phyloP scores from a whole-genome alignment of 75 land plant species.

The Pinus taeda region DNA sequence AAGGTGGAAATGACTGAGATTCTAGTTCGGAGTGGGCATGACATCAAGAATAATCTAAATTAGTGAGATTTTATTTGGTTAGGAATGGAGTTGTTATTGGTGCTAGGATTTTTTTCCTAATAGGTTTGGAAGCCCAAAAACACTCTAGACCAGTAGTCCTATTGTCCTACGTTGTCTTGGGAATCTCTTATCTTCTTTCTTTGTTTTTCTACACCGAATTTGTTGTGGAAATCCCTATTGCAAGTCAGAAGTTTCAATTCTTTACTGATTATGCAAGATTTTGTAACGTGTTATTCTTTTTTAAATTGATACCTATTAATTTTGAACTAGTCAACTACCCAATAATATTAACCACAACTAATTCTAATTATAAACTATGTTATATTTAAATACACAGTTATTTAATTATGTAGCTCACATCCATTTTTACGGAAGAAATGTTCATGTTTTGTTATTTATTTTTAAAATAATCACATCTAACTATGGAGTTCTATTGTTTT shows the following conservation, averaged over 20 bases:
- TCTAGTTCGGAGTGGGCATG: conserved; percentile 42
- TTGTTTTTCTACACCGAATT: conserved; percentile 95
- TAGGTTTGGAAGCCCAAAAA: conserved; percentile 49
- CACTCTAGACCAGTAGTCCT: conserved; percentile 67
- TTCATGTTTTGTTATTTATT: too few relatives aligned
- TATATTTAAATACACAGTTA: too few relatives aligned
- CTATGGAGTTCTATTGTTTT: too few relatives aligned
- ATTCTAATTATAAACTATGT: too few relatives aligned
- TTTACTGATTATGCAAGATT: too few relatives aligned
- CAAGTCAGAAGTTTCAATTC: conserved; percentile 45
- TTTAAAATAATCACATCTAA: too few relatives aligned
- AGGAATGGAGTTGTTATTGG: conserved; percentile 80
- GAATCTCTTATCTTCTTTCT: conserved; percentile 72
- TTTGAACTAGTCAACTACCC: too few relatives aligned
- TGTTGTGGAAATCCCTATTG: conserved; percentile 82
- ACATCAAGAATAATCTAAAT: conserved; percentile 63
- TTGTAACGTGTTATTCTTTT: not conserved
- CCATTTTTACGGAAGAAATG: too few relatives aligned
- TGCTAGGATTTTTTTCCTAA: conserved; percentile 86
- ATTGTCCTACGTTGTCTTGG: conserved; percentile 63
- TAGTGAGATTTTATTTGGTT: conserved; percentile 95
- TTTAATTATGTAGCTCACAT: too few relatives aligned
- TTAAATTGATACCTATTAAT: not conserved
- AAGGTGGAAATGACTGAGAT: conserved; percentile 43
- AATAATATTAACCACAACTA: too few relatives aligned